Base-by-base conservation (phyloP, 2,329 filamentous ascomycete species). In the Ascochyta clinopodiicola region DNA sequence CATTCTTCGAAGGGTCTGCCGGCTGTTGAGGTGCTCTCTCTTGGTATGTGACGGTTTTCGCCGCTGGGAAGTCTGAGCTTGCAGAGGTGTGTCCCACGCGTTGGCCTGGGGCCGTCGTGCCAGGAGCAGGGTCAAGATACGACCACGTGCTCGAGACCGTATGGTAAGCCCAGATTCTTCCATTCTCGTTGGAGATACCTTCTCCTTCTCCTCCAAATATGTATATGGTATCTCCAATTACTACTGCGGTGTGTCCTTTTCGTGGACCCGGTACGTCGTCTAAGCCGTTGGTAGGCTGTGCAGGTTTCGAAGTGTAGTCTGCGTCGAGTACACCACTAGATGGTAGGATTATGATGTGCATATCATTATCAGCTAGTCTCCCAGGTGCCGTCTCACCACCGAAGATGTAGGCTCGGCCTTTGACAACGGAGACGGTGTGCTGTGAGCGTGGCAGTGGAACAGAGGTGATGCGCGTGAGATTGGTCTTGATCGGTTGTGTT, bases 371-470 rank as follows among this genome's bases (percentile, higher is more conserved):
- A 29, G 81, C 81, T 24, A 84, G 72, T 35, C 53, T 74, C 57
- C 57, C 76, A 64, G 36, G 65, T 38, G 69, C 64, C 1, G 62
- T 70, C 62, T 79, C 76, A 47, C 83, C 83, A 6, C 83, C 83
- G 58, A 85, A 85, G 48, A 86, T 80, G 65, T 84, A 84, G 27
- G 82, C 82, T 59, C 81, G 80, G 47, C 80, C 78, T 55, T 80
- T 80, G 59, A 86, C 75, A 40, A 84, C 71, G 4, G 81, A 83
- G 43, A 85, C 63, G 2, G 81, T 81, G 68, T 86, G 83, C 39
- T 79, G 70, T 8, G 79, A 78, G 49, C 83, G 78, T 6, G 78
- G 75, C 10, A 86, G 75, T 52, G 72, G 55, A 56, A 77, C 61
- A 60, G 77, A 65, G 56, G 66, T 77, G 46, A 86, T 77, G 47